phyloP scores from a whole-genome alignment of 2,329 filamentous ascomycete species.

The Microthyrium microscopicum region DNA sequence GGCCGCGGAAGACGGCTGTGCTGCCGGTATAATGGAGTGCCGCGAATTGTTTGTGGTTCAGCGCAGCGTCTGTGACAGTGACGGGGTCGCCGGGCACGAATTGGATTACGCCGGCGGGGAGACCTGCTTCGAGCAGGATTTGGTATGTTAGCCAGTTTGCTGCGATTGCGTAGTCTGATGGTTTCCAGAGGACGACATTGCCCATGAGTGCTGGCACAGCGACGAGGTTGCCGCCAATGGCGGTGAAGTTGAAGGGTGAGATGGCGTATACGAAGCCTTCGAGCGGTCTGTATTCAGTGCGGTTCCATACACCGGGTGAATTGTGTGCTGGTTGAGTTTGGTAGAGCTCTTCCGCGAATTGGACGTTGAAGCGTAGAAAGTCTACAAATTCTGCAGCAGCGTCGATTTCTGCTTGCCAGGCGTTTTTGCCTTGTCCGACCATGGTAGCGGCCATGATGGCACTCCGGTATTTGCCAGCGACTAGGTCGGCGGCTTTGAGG shows the following conservation, averaged over 20 bases:
- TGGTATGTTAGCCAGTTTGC: conserved; percentile 83
- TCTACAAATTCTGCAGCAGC: conserved; percentile 82
- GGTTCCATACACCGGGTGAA: conserved; percentile 75
- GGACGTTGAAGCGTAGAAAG: conserved; percentile 86
- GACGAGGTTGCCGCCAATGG: conserved; percentile 76
- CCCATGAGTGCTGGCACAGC: conserved; percentile 74
- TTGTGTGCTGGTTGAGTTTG: conserved; percentile 74
- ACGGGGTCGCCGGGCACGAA: conserved; percentile 82
- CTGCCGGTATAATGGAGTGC: conserved; percentile 92
- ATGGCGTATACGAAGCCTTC: conserved; percentile 94
- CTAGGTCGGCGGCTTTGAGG: conserved; percentile 84
- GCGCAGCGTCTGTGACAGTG: conserved; percentile 61
- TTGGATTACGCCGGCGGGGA: conserved; percentile 80
- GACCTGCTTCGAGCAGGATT: conserved; percentile 78
- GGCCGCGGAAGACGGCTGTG: conserved; percentile 74
- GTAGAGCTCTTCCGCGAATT: conserved; percentile 85
- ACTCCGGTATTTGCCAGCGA: conserved; percentile 85
- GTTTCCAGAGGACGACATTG: conserved; percentile 95
- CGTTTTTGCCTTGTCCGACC: conserved; percentile 94
- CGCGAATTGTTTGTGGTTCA: conserved; percentile 66
- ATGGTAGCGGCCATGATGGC: conserved; percentile 94
- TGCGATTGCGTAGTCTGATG: conserved; percentile 75
- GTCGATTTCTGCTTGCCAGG: conserved; percentile 98
- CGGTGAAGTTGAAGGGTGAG: conserved; percentile 93
- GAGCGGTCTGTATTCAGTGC: conserved; percentile 73